Conservation (phyloP, 805 yeast genomes). For the Kluyveromyces wickerhamii region DNA sequence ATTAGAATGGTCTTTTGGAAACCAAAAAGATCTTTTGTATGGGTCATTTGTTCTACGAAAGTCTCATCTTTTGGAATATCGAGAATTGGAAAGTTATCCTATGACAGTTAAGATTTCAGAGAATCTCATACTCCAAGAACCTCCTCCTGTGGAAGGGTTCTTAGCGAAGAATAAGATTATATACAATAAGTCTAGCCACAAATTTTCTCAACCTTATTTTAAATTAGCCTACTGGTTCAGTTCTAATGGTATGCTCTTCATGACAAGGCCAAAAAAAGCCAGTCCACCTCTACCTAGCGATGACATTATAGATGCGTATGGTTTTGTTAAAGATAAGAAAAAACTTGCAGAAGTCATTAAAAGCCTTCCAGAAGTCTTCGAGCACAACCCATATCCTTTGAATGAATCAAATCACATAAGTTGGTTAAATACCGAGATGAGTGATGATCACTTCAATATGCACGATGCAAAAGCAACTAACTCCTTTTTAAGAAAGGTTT, state of each 20-base stretch:
- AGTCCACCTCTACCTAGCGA: conserved; percentile 51
- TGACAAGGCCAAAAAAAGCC: conserved; percentile 45
- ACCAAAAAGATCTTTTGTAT: conserved; percentile 35
- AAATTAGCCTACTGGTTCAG: conserved; percentile 59
- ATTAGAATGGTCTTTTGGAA: conserved; percentile 57
- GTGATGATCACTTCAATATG: conserved; percentile 35
- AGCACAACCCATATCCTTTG: conserved; percentile 47
- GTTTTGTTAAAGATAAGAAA: conserved; percentile 24
- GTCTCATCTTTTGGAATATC: conserved; percentile 53
- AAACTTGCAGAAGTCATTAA: conserved; percentile 15
- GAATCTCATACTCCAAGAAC: conserved; percentile 39
- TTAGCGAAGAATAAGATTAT: conserved; percentile 48
- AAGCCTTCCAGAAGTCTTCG: conserved; percentile 33
- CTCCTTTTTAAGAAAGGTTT: conserved; percentile 56
- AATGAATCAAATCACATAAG: conserved; percentile 43
- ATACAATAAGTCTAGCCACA: conserved; percentile 23
- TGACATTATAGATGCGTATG: conserved; percentile 15
- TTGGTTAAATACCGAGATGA: conserved; percentile 47
- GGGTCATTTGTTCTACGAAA: conserved; percentile 37
- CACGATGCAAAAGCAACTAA: conserved; percentile 53
- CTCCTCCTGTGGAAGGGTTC: conserved; percentile 78
- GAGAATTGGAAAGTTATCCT: conserved; percentile 39
- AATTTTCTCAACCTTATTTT: conserved; percentile 36
- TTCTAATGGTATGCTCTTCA: conserved; percentile 52
- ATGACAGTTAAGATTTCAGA: conserved; percentile 17